Evolutionary conservation across 805 yeast species (phyloP), one percentile per base, ranked within the genome.

Genomic region (Lachancea thermotolerans): DNA sequence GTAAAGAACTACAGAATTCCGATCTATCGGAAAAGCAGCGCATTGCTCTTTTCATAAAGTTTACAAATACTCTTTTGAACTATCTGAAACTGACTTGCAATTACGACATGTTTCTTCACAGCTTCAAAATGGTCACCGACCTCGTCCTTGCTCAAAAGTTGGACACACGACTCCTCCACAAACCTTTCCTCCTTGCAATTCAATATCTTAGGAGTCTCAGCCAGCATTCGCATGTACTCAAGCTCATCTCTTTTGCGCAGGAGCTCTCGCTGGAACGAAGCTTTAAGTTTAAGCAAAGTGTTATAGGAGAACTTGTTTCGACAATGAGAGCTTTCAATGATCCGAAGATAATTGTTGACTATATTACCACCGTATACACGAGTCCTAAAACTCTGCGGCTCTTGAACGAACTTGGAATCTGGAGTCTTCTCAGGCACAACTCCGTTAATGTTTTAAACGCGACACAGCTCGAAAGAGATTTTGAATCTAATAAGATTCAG

Each of bases 361-460:
- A 58, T 33, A 18, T 60, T 3, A 30, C 57, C 16, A 53, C 61
- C 8, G 50, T 57, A 3, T 51, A 48, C 35, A 39, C 41, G 5
- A 44, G 39, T 9, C 39, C 39, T 3, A 30, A 35, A 10, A 49
- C 58, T 10, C 45, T 47, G 6, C 30, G n/a, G 4, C 29, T 60
- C 11, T 28, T 63, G 31, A 63, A 63, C 42, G 46, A 56, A 1
- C 42, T 63, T 9, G 65, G 66, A 0, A 8, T 63, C 10, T 58
- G 63, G 63, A 46, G 58, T 9, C 42, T 55, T n/a, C 45, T 55
- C 3, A 56, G 54, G 34, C 60, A 58, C 42, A 39, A 43, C 6
- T 40, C 50, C 9, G 39, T 49, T n/a, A 35, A 33, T 8, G 35
- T 36, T 16, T 32, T 57, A 28, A 14, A 49, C 3, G 30, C 44